These are phyloP conservation scores for Cercospora zeina DNA, from an alignment of 2,329 filamentous ascomycete species.

Conservation along the genomic window DNA sequence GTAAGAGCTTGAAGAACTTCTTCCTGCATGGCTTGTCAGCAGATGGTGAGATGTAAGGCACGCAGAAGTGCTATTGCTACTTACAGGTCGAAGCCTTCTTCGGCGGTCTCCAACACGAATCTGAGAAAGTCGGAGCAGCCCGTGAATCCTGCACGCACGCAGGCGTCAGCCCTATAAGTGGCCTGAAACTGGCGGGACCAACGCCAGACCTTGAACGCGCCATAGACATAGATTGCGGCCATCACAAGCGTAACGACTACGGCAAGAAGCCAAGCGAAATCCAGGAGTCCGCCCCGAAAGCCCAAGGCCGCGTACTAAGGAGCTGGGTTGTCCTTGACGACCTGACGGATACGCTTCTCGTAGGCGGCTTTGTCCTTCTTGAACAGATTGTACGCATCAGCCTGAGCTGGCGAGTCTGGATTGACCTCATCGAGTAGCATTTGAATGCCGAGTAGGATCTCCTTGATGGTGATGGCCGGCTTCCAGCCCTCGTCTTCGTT, in stretches of 20 bases:
- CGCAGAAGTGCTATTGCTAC: background rate
- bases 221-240: background rate
- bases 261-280: background rate
- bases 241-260: background rate
- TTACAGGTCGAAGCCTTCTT: background rate
- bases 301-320: slow-evolving; percentile 44
- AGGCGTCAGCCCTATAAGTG: background rate
- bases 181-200: background rate
- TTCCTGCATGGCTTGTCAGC: background rate
- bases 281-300: background rate
- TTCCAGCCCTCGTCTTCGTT: slow-evolving; percentile 99
- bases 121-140: background rate
- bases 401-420: slow-evolving; percentile 92
- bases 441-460: slow-evolving; percentile 94
- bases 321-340: slow-evolving; percentile 86
- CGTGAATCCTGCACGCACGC: background rate
- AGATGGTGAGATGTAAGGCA: background rate
- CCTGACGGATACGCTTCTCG: slow-evolving; percentile 79
- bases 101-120: background rate
- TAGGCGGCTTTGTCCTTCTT: slow-evolving; percentile 88
- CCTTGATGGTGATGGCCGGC: slow-evolving; percentile 96
- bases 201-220: background rate
- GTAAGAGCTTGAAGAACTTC: background rate
- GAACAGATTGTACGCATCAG: slow-evolving; percentile 94
- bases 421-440: slow-evolving; percentile 95